Evolutionary conservation across 805 yeast species (phyloP).

Genomic region (Wickerhamiella parazyma): DNA sequence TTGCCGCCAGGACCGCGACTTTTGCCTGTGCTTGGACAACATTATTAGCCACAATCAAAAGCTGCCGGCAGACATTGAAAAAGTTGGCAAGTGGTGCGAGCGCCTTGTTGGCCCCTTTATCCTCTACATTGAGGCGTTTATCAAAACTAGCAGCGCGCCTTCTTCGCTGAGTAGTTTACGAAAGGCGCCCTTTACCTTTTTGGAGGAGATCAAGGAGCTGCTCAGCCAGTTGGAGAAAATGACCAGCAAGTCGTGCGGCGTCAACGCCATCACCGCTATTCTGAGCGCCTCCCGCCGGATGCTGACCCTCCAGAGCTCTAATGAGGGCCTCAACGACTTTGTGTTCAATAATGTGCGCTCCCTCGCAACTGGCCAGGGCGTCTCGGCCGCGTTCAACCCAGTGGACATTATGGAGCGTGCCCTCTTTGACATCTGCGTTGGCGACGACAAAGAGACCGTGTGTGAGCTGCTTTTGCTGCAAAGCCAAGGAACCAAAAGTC

Average conservation of each 20-base stretch:
- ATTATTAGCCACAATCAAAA: background rate
- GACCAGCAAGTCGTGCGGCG: conserved; percentile 9
- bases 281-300: conserved; percentile 8
- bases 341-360: conserved; percentile 11
- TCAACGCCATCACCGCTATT: conserved; percentile 6
- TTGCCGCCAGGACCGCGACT: background rate
- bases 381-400: conserved; percentile 13
- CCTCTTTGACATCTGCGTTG: conserved; percentile 8
- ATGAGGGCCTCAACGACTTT: conserved; percentile 8
- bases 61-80: conserved; percentile 6
- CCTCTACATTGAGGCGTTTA: conserved; percentile 10
- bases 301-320: conserved; percentile 7
- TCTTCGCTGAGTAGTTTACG: conserved; percentile 2
- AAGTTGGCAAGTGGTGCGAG: conserved; percentile 10
- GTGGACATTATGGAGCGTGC: conserved; percentile 10
- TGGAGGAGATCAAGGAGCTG: conserved; percentile 11
- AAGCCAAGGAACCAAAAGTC: conserved; percentile 3
- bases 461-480: conserved; percentile 10
- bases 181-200: conserved; percentile 11
- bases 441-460: conserved; percentile 1
- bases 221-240: conserved; percentile 8
- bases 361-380: conserved; percentile 10
- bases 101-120: conserved; percentile 6
- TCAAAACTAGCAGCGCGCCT: conserved; percentile 1
- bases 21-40: background rate